A percentile compares a stretch with the other conserved stretches of the same genome.
phyloP scores from a whole-genome alignment of 106 monocot genomes.

The Acorus calamus region DNA sequence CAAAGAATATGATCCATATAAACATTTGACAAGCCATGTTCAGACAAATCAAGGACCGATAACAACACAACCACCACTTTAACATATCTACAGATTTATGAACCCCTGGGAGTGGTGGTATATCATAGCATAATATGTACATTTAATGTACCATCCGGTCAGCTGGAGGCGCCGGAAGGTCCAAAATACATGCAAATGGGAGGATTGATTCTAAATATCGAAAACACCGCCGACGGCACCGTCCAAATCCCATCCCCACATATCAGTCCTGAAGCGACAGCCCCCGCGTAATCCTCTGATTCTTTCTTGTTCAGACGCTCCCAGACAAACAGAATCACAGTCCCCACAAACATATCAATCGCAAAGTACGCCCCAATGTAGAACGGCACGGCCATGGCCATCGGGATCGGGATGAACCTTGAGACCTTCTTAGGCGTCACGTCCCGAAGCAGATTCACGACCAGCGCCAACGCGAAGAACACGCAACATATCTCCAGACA shows the following conservation, averaged over 20 bases:
- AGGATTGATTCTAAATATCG: constrained; percentile 62
- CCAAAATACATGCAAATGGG: constrained; percentile 85
- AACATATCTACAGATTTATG: too few species aligned
- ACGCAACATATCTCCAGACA: constrained; percentile 63
- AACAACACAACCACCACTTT: too few species aligned
- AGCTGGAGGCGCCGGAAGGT: constrained; percentile 19
- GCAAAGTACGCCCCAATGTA: constrained; percentile 89
- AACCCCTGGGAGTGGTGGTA: too few species aligned
- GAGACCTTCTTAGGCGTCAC: constrained; percentile 33
- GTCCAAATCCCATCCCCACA: constrained; percentile 98
- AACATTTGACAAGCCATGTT: too few species aligned
- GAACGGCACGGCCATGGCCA: constrained; percentile 89
- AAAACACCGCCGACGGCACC: constrained; percentile 67
- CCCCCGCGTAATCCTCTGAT: constrained; percentile 63
- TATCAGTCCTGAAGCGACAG: constrained; percentile 82
- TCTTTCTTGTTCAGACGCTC: constrained; percentile 53
- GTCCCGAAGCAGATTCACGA: constrained; percentile 53
- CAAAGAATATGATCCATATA: too few species aligned
- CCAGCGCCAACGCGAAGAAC: constrained; percentile 40
- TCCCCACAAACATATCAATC: constrained; percentile 86
- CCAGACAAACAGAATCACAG: constrained; percentile 68
- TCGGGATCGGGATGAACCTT: constrained; percentile 60
- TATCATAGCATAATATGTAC: too few species aligned
- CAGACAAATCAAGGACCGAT: too few species aligned
- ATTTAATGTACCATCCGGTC: neutral